These are phyloP conservation scores for Botrytis cinerea DNA, from an alignment of 2,329 filamentous ascomycete species.

Conservation along the genomic window DNA sequence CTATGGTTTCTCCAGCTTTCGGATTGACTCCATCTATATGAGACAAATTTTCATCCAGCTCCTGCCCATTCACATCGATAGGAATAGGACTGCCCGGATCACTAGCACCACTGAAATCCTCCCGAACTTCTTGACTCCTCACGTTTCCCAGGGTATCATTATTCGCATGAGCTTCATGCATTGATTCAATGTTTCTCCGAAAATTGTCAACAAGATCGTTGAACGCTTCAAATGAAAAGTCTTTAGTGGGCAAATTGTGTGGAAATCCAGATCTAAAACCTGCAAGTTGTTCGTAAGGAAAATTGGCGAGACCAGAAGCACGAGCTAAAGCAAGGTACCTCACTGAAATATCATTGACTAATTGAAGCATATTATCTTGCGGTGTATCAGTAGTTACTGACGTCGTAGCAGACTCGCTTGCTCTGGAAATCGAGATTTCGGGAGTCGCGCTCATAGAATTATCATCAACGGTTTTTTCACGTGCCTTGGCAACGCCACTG, in stretches of 20 bases:
- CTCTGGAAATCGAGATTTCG: not conserved
- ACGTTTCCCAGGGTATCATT: not conserved
- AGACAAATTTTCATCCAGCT: not conserved
- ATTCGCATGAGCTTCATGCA: not conserved
- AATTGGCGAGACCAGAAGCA: not conserved
- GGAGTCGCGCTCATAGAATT: too few species aligned
- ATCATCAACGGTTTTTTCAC: not conserved
- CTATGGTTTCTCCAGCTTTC: not conserved
- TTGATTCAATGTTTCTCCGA: not conserved
- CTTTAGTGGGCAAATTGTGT: not conserved
- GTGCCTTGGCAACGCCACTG: too few species aligned
- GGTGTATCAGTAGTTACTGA: not conserved
- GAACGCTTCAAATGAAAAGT: constrained; percentile 6
- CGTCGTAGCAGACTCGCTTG: too few species aligned
- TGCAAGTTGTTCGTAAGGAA: not conserved
- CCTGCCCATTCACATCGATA: not conserved
- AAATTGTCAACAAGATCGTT: not conserved
- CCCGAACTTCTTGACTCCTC: not conserved
- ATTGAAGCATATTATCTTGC: not conserved
- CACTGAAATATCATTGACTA: not conserved
- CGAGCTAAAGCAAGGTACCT: not conserved
- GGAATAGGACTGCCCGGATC: not conserved
- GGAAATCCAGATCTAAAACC: too few species aligned
- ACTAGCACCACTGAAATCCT: not conserved
- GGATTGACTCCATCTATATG: not conserved